Base-by-base conservation (phyloP, 2,329 filamentous ascomycete genomes). In the Botrytis paeoniae region DNA sequence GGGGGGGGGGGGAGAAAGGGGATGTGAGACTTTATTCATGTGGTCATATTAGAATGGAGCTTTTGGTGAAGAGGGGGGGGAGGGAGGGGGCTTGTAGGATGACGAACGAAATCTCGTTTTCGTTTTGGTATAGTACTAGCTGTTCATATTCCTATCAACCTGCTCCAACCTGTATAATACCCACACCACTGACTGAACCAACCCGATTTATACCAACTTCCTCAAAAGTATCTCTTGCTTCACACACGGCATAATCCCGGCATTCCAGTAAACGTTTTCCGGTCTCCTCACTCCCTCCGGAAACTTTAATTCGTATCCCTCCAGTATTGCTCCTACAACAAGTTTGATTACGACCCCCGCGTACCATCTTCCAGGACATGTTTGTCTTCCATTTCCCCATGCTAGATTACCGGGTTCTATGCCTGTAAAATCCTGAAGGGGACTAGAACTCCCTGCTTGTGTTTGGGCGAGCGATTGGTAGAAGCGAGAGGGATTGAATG, bases 241-340 rank as follows among this genome's bases (percentile, higher is more conserved):
- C 0, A 16, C 29, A 62, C 32, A n/a, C 20, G 68, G 57, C 39
- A 59, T 25, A 29, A 62, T 70, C 22, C 57, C 68, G 0, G 25
- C 68, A 62, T 70, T 62, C 29, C 35, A 62, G 61, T 70, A 70
- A 0, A 39, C 25, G 39, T 70, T 70, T 4, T 22, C 18, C 10
- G 32, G 54, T 29, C 68, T 51, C 7, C 37, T 51, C 51, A 43
- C 51, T 32, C 57, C 68, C 37, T 37, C 29, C 3, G 57, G 68
- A 39, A 70, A 70, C 20, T 62, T 41, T 5, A 70, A 10, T 64
- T 82, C 80, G 70, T 81, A 82, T 62, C 80, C 79, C 69, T 80
- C 63, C 41, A 82, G 57, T 2, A 82, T 51, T 39, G 77, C 75
- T 45, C 73, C 72, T 5, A 82, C 71, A 18, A 71, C 41, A 29